Evolutionary conservation across 768 basidiomycete genomes (phyloP).

Genomic region (Paxillus rubicundulus): DNA sequence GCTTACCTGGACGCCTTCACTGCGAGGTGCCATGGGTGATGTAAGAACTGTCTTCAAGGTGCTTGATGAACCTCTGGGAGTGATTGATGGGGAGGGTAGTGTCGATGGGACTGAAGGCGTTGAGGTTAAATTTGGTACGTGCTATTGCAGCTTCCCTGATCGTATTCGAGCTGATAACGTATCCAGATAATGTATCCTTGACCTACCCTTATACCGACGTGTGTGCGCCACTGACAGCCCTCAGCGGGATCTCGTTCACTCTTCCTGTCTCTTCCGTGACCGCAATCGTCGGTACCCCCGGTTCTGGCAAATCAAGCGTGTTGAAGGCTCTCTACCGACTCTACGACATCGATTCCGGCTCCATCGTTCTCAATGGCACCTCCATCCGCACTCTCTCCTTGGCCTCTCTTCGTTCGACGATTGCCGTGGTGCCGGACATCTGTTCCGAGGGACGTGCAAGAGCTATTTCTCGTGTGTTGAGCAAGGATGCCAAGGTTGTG

Average conservation of each 20-base stretch:
- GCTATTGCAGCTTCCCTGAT: not conserved
- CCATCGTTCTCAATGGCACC: conserved; percentile 81
- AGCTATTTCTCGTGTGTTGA: conserved; percentile 23
- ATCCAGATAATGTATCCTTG: conserved; percentile 77
- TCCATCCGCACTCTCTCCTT: conserved; percentile 90
- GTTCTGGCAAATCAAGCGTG: conserved; percentile 81
- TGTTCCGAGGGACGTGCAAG: conserved; percentile 24
- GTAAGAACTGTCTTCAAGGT: conserved; percentile 78
- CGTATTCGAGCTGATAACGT: not conserved
- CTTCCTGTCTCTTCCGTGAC: conserved; percentile 86
- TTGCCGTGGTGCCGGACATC: conserved; percentile 92
- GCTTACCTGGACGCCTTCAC: conserved; percentile 35
- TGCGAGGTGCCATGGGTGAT: conserved; percentile 74
- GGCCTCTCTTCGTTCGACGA: conserved; percentile 68
- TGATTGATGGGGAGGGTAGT: conserved; percentile 76
- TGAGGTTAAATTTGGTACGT: conserved; percentile 83
- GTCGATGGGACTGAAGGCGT: conserved; percentile 71
- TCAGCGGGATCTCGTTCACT: conserved; percentile 81
- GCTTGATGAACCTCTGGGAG: conserved; percentile 78
- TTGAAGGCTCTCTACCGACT: conserved; percentile 88
- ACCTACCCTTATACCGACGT: conserved; percentile 63
- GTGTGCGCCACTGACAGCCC: conserved; percentile 51
- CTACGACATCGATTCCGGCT: conserved; percentile 81
- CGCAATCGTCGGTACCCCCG: conserved; percentile 84
- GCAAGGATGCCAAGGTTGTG: conserved; percentile 24